Evolutionary conservation across 805 yeast species (phyloP).

Genomic region (Pichia membranifaciens): DNA sequence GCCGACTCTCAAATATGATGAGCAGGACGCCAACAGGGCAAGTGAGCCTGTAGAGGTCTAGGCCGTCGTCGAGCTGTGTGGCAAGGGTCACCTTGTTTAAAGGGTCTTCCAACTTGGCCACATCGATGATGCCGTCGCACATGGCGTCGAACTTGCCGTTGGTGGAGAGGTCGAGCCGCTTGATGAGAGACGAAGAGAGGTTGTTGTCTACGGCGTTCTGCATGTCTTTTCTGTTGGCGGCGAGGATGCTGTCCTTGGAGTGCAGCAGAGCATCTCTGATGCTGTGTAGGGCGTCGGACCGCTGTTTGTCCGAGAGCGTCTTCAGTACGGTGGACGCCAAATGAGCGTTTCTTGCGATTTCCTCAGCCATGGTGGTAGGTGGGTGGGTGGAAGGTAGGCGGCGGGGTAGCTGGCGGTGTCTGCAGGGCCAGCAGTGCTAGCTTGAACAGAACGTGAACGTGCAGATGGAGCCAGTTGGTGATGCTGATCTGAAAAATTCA

Average conservation of each 20-base stretch:
- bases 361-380: slow-evolving; percentile 57
- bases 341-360: slow-evolving; percentile 76
- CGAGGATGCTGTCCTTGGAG: slow-evolving; percentile 55
- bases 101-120: slow-evolving; percentile 84
- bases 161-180: slow-evolving; percentile 74
- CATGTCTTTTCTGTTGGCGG: slow-evolving; percentile 73
- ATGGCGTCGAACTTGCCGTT: slow-evolving; percentile 86
- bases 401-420: no score
- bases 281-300: slow-evolving; percentile 65
- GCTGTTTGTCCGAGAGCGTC: slow-evolving; percentile 63
- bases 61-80: slow-evolving; percentile 82
- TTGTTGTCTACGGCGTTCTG: slow-evolving; percentile 56
- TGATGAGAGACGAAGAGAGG: slow-evolving; percentile 65
- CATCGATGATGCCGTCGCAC: slow-evolving; percentile 93
- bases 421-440: no score
- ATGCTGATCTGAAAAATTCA: no score
- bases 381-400: no score
- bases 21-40: slow-evolving; percentile 93
- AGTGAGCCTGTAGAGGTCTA: slow-evolving; percentile 73
- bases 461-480: no score
- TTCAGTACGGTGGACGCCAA: slow-evolving; percentile 79
- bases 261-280: slow-evolving; percentile 65
- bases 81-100: slow-evolving; percentile 85
- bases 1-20: slow-evolving; percentile 92
- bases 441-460: no score